Conservation (phyloP, 202 grass and related monocot species). For the Panicum hallii region DNA sequence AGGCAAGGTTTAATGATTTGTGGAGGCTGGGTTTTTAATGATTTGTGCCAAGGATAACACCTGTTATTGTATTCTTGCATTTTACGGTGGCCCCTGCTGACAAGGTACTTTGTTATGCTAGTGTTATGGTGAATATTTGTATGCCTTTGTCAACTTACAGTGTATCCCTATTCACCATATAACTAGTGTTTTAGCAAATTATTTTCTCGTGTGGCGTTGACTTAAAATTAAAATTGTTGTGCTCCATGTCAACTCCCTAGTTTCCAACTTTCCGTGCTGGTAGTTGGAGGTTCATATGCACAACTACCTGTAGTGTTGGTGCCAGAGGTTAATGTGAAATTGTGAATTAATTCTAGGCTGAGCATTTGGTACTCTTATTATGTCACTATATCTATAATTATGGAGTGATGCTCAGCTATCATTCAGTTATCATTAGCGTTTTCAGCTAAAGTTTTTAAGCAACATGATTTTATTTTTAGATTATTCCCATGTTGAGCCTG, state of each 20-base stretch:
- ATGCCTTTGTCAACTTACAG: conserved; percentile 6
- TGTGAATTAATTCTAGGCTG: background rate
- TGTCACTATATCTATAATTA: background rate
- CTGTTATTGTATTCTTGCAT: conserved; percentile 7
- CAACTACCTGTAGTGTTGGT: conserved; percentile 12
- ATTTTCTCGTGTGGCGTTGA: background rate
- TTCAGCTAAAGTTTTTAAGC: background rate
- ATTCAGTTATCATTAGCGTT: background rate
- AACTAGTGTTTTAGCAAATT: background rate
- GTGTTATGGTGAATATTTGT: background rate
- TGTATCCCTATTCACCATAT: background rate
- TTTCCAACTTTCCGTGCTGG: background rate
- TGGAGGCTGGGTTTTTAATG: background rate
- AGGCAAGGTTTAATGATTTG: conserved; percentile 10
- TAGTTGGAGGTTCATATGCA: background rate
- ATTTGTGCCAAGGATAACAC: conserved; percentile 28
- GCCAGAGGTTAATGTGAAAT: background rate
- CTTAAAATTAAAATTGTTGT: background rate
- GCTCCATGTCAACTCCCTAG: background rate
- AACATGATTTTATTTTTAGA: background rate
- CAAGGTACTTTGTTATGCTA: conserved; percentile 10
- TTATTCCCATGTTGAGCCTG: background rate
- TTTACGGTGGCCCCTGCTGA: background rate
- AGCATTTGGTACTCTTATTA: background rate
- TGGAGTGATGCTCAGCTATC: background rate